Percentiles rank a stretch among this genome's conserved stretches.
Conservation (phyloP, 2,329 filamentous ascomycete species). For the Leptographium procerum region DNA sequence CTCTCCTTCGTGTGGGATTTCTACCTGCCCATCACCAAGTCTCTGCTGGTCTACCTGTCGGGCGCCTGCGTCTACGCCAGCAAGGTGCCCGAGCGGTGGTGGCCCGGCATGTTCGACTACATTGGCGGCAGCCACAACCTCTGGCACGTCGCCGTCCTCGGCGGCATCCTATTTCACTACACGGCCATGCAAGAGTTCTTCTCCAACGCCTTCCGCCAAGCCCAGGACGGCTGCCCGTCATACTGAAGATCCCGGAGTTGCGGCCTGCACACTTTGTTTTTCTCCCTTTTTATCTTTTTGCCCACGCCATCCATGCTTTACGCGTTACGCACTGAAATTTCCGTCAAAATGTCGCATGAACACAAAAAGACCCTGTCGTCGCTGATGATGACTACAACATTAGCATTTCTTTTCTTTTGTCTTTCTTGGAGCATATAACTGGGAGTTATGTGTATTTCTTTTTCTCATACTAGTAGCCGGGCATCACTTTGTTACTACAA, state of each 20-base stretch:
- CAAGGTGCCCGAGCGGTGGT: slow-evolving; percentile 88
- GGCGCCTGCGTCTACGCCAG: slow-evolving; percentile 84
- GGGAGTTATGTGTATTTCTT: not conserved
- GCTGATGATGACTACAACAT: not conserved
- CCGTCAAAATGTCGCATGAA: not conserved
- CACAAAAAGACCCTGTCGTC: not conserved
- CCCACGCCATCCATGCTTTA: not conserved
- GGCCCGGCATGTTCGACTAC: slow-evolving; percentile 88
- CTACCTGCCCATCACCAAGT: slow-evolving; percentile 79
- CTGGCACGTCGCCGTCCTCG: slow-evolving; percentile 90
- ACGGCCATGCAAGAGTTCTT: slow-evolving; percentile 94
- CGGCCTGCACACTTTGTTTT: too few relatives aligned
- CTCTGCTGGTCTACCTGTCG: slow-evolving; percentile 70
- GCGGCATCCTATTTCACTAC: slow-evolving; percentile 96
- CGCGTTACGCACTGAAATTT: not conserved
- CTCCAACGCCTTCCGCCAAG: slow-evolving; percentile 59
- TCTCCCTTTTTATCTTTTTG: too few relatives aligned
- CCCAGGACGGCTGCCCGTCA: slow-evolving; percentile 45
- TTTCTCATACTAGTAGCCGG: not conserved
- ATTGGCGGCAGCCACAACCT: slow-evolving; percentile 92
- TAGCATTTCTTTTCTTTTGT: not conserved
- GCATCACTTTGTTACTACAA: too few relatives aligned
- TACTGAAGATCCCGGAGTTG: slow-evolving; percentile 29
- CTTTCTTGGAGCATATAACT: not conserved
- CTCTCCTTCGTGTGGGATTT: slow-evolving; percentile 75